These are phyloP conservation scores for Pichia rugopelliculosa DNA, from an alignment of 805 yeast species.

Conservation along the genomic window DNA sequence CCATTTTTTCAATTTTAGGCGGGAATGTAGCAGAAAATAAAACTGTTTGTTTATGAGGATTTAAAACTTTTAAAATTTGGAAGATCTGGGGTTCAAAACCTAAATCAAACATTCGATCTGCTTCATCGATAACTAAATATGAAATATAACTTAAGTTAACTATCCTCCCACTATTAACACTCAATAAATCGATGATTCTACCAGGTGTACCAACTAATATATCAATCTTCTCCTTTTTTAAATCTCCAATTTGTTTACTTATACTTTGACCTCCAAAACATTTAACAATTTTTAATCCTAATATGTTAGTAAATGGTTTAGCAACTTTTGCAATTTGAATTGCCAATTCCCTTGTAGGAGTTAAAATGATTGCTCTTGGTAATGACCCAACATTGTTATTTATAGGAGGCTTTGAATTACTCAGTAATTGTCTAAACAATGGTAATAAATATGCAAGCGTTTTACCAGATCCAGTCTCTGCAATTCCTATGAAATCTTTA, in stretches of 20 bases:
- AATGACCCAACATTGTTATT: slow-evolving; percentile 44
- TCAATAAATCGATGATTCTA: slow-evolving; percentile 77
- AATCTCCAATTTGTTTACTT: slow-evolving; percentile 69
- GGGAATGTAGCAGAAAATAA: slow-evolving; percentile 95
- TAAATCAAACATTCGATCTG: slow-evolving; percentile 93
- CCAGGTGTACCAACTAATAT: slow-evolving; percentile 94
- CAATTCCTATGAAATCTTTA: slow-evolving; percentile 84
- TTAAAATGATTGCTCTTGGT: slow-evolving; percentile 70
- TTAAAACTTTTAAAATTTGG: slow-evolving; percentile 52
- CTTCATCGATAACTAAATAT: slow-evolving; percentile 88
- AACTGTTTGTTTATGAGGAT: slow-evolving; percentile 86
- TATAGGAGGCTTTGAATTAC: slow-evolving; percentile 37
- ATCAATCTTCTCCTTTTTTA: slow-evolving; percentile 65
- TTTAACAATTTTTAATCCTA: slow-evolving; percentile 53
- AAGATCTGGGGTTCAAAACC: slow-evolving; percentile 96
- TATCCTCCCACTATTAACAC: slow-evolving; percentile 76
- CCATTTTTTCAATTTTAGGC: slow-evolving; percentile 65
- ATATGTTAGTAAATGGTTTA: slow-evolving; percentile 43
- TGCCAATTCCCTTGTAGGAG: slow-evolving; percentile 93
- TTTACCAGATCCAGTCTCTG: slow-evolving; percentile 95
- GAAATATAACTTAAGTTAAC: slow-evolving; percentile 62
- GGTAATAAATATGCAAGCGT: slow-evolving; percentile 86
- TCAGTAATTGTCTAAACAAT: slow-evolving; percentile 72
- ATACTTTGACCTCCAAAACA: slow-evolving; percentile 90
- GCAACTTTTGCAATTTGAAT: slow-evolving; percentile 71